Conservation (phyloP, 75 land plant species). For the Cupressus sempervirens region DNA sequence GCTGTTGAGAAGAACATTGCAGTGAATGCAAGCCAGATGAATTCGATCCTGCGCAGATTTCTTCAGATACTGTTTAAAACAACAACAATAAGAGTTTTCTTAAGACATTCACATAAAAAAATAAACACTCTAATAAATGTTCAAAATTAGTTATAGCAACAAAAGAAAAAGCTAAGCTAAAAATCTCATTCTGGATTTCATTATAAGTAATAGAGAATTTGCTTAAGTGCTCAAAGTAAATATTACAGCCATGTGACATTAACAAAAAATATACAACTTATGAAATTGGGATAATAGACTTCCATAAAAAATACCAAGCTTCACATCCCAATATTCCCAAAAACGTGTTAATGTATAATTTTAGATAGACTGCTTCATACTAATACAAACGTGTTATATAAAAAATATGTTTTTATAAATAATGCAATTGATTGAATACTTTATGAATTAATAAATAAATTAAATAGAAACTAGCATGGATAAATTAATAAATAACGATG, state of each 20-base stretch:
- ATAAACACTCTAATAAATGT: neutral
- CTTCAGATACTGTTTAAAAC: conserved; percentile 27
- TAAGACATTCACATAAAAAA: neutral
- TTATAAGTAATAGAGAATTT: neutral
- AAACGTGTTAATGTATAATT: neutral
- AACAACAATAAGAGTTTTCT: neutral
- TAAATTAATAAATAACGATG: no score
- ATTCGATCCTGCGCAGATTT: conserved; percentile 20
- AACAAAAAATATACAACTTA: neutral
- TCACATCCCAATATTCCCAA: neutral
- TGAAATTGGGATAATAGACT: neutral
- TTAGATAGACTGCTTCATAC: no score
- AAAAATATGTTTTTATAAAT: no score
- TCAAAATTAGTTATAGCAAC: neutral
- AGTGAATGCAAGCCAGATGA: conserved; percentile 23
- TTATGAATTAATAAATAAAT: no score
- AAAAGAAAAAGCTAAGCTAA: neutral
- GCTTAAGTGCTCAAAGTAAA: neutral
- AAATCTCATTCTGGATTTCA: neutral
- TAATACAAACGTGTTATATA: no score
- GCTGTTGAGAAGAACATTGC: neutral
- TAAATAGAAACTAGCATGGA: no score
- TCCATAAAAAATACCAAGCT: neutral
- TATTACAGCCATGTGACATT: neutral
- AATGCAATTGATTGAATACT: no score